Evolutionary conservation across 192 early-diverging fungal genomes (phyloP).

Genomic region (Dissophora ornata): DNA sequence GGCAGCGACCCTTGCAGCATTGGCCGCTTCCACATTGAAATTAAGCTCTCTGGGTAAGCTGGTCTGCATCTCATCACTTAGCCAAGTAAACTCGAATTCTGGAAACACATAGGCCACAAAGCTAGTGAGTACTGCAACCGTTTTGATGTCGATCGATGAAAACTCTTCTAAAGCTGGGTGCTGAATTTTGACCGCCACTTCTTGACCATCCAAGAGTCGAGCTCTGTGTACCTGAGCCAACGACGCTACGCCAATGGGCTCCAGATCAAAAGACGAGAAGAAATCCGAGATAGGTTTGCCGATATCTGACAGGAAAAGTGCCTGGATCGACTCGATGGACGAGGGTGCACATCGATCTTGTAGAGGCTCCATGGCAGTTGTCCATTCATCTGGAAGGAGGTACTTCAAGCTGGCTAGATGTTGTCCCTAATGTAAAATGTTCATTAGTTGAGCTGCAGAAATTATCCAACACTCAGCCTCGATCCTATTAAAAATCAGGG

Average conservation of each 20-base stretch:
- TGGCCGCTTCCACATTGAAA: constrained; percentile 82
- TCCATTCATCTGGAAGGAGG: constrained; percentile 92
- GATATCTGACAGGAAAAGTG: constrained; percentile 76
- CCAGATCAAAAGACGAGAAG: constrained; percentile 82
- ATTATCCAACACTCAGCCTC: too few relatives aligned
- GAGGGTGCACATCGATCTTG: constrained; percentile 89
- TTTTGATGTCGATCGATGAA: constrained; percentile 83
- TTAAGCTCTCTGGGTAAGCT: constrained; percentile 90
- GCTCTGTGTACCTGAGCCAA: constrained; percentile 94
- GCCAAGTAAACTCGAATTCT: constrained; percentile 93
- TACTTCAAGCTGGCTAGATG: constrained; percentile 63
- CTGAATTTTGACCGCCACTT: constrained; percentile 95
- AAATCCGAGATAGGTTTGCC: constrained; percentile 71
- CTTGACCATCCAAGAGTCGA: constrained; percentile 69
- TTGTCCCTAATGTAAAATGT: constrained; percentile 51
- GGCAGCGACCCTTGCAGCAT: constrained; percentile 73
- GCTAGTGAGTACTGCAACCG: constrained; percentile 70
- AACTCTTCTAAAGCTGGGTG: constrained; percentile 85
- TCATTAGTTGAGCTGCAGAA: too few relatives aligned
- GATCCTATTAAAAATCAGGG: too few relatives aligned
- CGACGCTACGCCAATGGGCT: constrained; percentile 92
- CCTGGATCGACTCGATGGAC: constrained; percentile 73
- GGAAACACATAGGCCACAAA: constrained; percentile 81
- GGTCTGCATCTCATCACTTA: constrained; percentile 86
- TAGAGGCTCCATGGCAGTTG: constrained; percentile 80